These are phyloP conservation scores for Graphilbum fragrans DNA, from an alignment of 2,329 filamentous ascomycete genomes.

Conservation along the genomic window DNA sequence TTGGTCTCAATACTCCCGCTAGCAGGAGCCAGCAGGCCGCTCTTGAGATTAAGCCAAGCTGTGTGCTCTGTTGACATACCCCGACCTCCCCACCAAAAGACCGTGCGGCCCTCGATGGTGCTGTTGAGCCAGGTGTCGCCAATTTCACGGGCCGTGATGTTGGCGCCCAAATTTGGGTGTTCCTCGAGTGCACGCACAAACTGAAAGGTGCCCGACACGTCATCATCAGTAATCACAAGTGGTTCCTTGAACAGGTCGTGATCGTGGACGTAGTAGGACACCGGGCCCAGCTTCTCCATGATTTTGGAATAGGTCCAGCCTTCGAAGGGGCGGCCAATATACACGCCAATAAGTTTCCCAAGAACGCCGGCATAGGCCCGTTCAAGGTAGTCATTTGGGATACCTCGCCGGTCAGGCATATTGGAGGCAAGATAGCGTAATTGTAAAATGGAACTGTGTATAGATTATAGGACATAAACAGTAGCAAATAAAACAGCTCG, in stretches of 20 bases:
- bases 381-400: conserved; percentile 17
- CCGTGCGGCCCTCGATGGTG: conserved; percentile 16
- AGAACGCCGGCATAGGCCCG: conserved; percentile 25
- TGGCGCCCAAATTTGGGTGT: conserved; percentile 8
- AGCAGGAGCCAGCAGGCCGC: conserved; percentile 19
- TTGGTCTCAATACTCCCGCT: conserved; percentile 18
- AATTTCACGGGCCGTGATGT: conserved; percentile 12
- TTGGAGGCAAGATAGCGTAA: too few relatives aligned
- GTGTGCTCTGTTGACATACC: conserved; percentile 26
- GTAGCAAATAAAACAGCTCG: too few relatives aligned
- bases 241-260: conserved; percentile 11
- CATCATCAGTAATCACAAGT: conserved; percentile 20
- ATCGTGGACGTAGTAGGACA: conserved; percentile 21
- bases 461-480: too few relatives aligned
- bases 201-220: conserved; percentile 21
- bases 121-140: conserved; percentile 21
- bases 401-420: not conserved
- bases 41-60: conserved; percentile 23
- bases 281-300: conserved; percentile 16
- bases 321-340: conserved; percentile 24
- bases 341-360: conserved; percentile 25
- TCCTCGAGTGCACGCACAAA: conserved; percentile 23
- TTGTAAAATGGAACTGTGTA: too few relatives aligned
- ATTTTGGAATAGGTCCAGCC: conserved; percentile 23
- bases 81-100: conserved; percentile 26